A percentile compares a stretch with the other conserved stretches of the same genome.
These are phyloP conservation scores for Hericium alpestre DNA, from an alignment of 768 basidiomycete genomes.

Conservation along the genomic window DNA sequence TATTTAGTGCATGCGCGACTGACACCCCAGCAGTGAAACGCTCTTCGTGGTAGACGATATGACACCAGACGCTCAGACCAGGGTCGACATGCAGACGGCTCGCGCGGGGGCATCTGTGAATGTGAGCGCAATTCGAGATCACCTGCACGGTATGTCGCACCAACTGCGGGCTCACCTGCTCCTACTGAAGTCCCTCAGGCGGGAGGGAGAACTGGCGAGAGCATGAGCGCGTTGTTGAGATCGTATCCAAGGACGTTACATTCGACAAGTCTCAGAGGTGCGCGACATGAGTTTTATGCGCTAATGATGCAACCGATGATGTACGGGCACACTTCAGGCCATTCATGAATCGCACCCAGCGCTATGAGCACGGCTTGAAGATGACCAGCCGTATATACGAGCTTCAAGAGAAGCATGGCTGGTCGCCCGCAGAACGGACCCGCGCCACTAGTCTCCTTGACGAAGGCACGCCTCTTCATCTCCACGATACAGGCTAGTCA, in stretches of 20 bases:
- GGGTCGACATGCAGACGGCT: neutral
- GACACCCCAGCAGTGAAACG: too few species aligned
- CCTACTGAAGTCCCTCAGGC: conserved; percentile 25
- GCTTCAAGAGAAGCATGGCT: conserved; percentile 41
- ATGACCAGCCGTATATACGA: conserved; percentile 51
- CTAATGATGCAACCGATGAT: neutral
- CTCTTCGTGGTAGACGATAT: too few species aligned
- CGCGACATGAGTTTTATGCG: neutral
- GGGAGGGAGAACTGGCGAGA: conserved; percentile 40
- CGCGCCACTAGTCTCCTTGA: conserved; percentile 40
- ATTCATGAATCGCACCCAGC: conserved; percentile 48
- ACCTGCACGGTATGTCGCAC: neutral
- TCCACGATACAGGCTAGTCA: conserved; percentile 27
- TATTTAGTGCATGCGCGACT: too few species aligned
- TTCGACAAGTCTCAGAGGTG: conserved; percentile 54
- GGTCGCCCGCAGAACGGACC: conserved; percentile 38
- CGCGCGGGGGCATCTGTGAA: neutral
- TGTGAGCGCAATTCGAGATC: neutral
- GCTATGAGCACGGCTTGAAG: conserved; percentile 41
- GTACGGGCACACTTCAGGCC: conserved; percentile 26
- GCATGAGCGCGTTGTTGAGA: conserved; percentile 30
- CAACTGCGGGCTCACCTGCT: neutral
- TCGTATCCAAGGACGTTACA: conserved; percentile 42
- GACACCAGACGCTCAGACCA: neutral
- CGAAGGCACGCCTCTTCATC: conserved; percentile 39